Evolutionary conservation across 2,329 filamentous ascomycete species (phyloP), one percentile per base, ranked within the genome.

Genomic region (Ustilaginoidea virens): DNA sequence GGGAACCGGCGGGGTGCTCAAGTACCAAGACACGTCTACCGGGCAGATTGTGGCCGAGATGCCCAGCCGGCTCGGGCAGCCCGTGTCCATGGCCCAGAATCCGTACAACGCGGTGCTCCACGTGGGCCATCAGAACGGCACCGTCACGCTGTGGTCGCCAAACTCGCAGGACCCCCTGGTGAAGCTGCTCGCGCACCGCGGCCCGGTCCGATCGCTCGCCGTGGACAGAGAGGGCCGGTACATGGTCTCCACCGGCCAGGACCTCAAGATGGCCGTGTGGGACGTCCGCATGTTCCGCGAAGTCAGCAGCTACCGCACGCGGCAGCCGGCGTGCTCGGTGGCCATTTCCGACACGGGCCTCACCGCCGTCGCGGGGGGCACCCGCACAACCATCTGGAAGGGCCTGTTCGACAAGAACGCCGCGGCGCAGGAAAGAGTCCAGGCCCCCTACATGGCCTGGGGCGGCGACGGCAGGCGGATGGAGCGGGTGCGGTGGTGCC

Each of bases 1-100:
- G 69, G 82, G 82, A 35, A 76, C 80, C 41, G 74, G 76, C 25
- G 87, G 87, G 22, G 80, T 80, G 43, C 61, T 98, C 31, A 86
- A 90, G 55, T 98, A 94, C 50, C 90, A 90, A 49, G 90, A 98
- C 51, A 85, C 85, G 14, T 92, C 85, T 4, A 98, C 86, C 5
- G 90, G 90, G 23, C 75, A 92, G 46, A 67, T 92, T 37, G 78
- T 96, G 11, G 72, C 76, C 42, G 86, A 96, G 51, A 68, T 90
- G 32, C 73, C 81, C 17, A 96, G 87, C 8, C 77, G 79, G 48
- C 67, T 86, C 36, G 90, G 90, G 17, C 74, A 80, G 4, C 81
- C 90, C 2, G 82, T 80, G 4, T 72, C 87, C 3, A 67, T 98
- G 38, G 66, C 74, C 4, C 86, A 94, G 45, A 98, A 98, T 48